Evolutionary conservation across 805 yeast species (phyloP), one percentile per base, ranked within the genome.

Genomic region (Danielia reshetovae): DNA sequence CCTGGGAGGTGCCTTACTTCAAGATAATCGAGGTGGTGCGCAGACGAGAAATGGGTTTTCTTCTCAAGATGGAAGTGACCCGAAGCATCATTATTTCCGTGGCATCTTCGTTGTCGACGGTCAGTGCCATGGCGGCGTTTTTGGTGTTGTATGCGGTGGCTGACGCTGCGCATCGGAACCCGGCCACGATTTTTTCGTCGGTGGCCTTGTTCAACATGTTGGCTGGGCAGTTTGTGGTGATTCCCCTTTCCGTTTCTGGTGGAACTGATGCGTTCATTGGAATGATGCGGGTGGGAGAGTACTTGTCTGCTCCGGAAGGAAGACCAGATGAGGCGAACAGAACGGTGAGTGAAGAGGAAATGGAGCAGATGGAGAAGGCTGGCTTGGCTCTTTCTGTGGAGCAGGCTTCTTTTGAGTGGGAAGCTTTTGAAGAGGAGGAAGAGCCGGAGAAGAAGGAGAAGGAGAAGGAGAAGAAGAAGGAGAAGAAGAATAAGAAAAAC

Each of bases 1-100:
- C 40, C 11, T 39, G 43, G 43, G 43, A 39, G 15, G 8, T 32
- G 7, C 38, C 43, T 3, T 39, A 32, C 30, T 32, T 32, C 14
- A 18, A 19, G 18, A 19, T 18, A 19, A 24, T 39, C 26, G 9
- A 18, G 4, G 15, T 15, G 3, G 22, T 19, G 14, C 18, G 43
- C 9, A 13, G 10, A 6, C 6, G 26, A 4, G 43, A 39, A 18
- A 39, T 39, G 40, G 3, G 6, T 11, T 16, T 17, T 27, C 15
- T 36, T 5, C 22, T 29, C 23, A 35, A 33, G 16, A 39, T 39
- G 34, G 33, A 35, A 21, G 18, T 30, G 11, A 31, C 30, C 4
- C 24, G 43, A 13, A 19, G 31, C 14, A 12, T 33, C 23, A 35
- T 39, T 24, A 30, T 34, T 18, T 32, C 43, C 2, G 14, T 39